Evolutionary conservation across 352 stramenopile genomes (phyloP), one percentile per base, ranked within the genome.

Genomic region (Globisporangium canariense): DNA sequence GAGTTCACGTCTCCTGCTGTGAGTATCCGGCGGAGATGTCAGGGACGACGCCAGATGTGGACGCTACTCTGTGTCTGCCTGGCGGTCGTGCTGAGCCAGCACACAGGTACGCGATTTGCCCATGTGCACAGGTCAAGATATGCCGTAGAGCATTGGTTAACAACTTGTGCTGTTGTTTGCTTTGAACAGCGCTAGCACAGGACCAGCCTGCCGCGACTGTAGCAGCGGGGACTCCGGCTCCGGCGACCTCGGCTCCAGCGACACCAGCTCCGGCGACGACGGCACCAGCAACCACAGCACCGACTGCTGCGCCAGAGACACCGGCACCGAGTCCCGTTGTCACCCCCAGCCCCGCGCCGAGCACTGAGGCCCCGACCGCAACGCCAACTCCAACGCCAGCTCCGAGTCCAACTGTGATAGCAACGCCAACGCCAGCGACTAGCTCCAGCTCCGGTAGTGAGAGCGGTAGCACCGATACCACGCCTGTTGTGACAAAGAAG

Each of bases 131-230:
- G 32, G 32, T 36, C 32, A 36, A 36, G 4, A 9, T 9, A 36
- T 36, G 32, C 32, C 7, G 32, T 36, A 3, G 32, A 8, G 28
- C 14, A 46, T 7, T 25, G 43, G n/a, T 34, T 63, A 14, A 47
- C 32, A 30, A 16, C 34, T 45, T 49, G 57, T 20, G 16, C 10
- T 25, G 4, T 2, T 58, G 1, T 25, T 54, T 14, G 13, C 18
- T 28, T 18, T 64, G 5, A 11, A 9, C 40, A 60, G 60, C 22
- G 60, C 18, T 65, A n/a, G 62, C 62, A 4, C 62, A 67, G 38
- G 53, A 58, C 5, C 49, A 51, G 2, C 36, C 16, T 36, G 38
- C 14, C n/a, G 20, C n/a, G 10, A n/a, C 22, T n/a, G 16, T 38
- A 40, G 20, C 52, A 1, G 22, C 51, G 2, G 51, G 32, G 13